Percentiles rank a stretch among this genome's conserved stretches.
phyloP scores from a whole-genome alignment of 139 green algal species.

The Chlamydomonas schloesseri region DNA sequence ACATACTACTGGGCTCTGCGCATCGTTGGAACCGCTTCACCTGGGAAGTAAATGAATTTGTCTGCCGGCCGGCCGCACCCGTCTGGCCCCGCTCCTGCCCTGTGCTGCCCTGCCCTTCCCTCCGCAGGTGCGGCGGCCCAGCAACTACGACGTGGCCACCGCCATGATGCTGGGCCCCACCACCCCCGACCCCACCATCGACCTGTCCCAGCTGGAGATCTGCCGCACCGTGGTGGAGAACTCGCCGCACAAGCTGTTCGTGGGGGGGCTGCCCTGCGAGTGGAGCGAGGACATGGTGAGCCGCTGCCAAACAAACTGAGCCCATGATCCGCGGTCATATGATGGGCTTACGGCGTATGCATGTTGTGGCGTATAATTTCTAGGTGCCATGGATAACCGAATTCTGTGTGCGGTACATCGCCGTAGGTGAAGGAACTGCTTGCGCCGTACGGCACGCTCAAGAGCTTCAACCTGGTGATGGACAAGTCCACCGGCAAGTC shows the following conservation, averaged over 20 bases:
- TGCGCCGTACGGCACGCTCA: conserved; percentile 73
- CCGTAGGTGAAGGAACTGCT: conserved; percentile 86
- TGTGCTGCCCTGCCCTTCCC: too few species aligned
- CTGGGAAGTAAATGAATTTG: too few species aligned
- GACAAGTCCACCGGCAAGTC: conserved; percentile 86
- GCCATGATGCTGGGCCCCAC: conserved; percentile 82
- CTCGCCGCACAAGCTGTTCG: conserved; percentile 85
- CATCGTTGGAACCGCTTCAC: too few species aligned
- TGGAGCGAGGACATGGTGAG: conserved; percentile 74
- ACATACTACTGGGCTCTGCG: not conserved
- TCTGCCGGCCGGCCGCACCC: too few species aligned
- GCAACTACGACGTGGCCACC: conserved; percentile 82
- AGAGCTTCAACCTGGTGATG: conserved; percentile 91
- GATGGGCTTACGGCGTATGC: too few species aligned
- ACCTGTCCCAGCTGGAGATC: conserved; percentile 66
- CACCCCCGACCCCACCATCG: conserved; percentile 73
- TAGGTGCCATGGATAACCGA: too few species aligned
- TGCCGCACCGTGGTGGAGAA: conserved; percentile 82
- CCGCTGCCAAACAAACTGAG: too few species aligned
- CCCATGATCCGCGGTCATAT: too few species aligned
- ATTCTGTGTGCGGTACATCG: too few species aligned
- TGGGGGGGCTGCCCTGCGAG: conserved; percentile 83
- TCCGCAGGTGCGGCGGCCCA: conserved; percentile 77
- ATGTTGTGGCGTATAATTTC: not conserved
- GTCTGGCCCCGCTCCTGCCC: too few species aligned